Conservation (phyloP, 129 eudicot species). For the Kitagawia praeruptora region DNA sequence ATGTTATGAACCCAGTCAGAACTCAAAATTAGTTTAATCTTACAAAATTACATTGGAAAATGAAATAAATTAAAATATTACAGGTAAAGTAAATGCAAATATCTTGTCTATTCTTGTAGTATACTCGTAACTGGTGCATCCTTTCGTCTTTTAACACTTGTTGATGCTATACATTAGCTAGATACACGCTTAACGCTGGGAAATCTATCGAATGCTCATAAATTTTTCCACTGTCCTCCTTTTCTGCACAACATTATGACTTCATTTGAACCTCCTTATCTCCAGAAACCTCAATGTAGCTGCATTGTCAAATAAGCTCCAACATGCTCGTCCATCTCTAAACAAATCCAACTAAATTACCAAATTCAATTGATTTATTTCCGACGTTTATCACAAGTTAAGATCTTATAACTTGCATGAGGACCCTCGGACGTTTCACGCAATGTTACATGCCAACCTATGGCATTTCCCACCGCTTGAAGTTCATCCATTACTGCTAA, state of each 20-base stretch:
- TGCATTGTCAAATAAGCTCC: not conserved
- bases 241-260: not conserved
- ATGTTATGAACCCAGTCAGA: not conserved
- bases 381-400: constrained; percentile 57
- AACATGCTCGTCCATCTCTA: not conserved
- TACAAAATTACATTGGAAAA: not conserved
- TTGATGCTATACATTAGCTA: not conserved
- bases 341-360: not conserved
- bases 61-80: not conserved
- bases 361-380: constrained; percentile 6
- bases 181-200: not conserved
- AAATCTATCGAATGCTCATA: not conserved
- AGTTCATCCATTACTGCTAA: constrained; percentile 67
- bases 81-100: not conserved
- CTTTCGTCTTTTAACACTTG: not conserved
- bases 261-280: not conserved
- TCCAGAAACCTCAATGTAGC: constrained; percentile 1
- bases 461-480: constrained; percentile 64
- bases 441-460: constrained; percentile 73
- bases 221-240: not conserved
- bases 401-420: constrained; percentile 75
- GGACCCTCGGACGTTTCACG: constrained; percentile 93
- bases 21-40: not conserved
- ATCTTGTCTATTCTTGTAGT: not conserved
- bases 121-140: not conserved